phyloP scores from a whole-genome alignment of 768 basidiomycete genomes.

The Agaricus subrufescens region DNA sequence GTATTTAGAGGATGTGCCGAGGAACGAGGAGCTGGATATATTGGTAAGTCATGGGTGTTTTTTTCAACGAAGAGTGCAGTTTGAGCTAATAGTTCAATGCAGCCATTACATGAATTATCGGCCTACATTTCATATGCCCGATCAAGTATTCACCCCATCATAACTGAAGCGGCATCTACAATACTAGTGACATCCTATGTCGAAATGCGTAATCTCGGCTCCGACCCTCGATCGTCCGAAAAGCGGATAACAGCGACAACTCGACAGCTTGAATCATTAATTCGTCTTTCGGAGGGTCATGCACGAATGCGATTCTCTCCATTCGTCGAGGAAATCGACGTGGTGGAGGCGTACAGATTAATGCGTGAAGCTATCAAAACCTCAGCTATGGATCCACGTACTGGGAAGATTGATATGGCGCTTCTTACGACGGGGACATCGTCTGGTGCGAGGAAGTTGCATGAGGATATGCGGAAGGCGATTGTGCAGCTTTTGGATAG shows the following conservation, averaged over 20 bases:
- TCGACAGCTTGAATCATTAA: conserved; percentile 95
- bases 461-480: conserved; percentile 88
- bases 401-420: conserved; percentile 97
- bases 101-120: conserved; percentile 89
- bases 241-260: conserved; percentile 98
- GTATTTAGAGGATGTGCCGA: conserved; percentile 88
- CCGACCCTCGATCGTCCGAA: conserved; percentile 79
- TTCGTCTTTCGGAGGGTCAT: conserved; percentile 93
- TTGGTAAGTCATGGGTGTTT: conserved; percentile 43
- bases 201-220: conserved; percentile 86
- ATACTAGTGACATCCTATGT: conserved; percentile 90
- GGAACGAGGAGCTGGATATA: conserved; percentile 61
- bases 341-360: conserved; percentile 86
- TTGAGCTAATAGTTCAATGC: neutral
- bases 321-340: conserved; percentile 83
- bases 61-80: neutral
- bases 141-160: conserved; percentile 75
- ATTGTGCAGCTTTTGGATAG: conserved; percentile 61
- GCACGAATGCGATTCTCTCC: conserved; percentile 92
- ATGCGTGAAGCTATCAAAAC: conserved; percentile 97
- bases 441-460: conserved; percentile 75
- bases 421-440: conserved; percentile 93
- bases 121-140: conserved; percentile 95
- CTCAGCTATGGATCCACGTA: conserved; percentile 91
- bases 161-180: conserved; percentile 79